A percentile compares a stretch with the other conserved stretches of the same genome.
Conservation (phyloP, 768 basidiomycete species). For the Lyophyllum semitale region DNA sequence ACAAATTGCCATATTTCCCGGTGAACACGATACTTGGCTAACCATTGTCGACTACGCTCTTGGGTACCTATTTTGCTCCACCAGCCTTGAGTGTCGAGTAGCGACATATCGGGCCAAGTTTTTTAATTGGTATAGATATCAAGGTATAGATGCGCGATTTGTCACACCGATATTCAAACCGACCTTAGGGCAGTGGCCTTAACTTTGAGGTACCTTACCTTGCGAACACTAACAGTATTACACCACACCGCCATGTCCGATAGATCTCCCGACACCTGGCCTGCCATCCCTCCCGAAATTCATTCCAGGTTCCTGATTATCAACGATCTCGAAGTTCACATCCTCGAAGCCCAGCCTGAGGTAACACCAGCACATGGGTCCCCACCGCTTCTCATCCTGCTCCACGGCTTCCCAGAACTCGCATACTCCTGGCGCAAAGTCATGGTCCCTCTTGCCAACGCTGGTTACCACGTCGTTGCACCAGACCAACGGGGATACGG, state of each 20-base stretch:
- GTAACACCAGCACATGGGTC: slow-evolving; percentile 15
- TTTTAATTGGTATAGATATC: too few species aligned
- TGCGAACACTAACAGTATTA: too few species aligned
- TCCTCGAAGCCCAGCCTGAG: slow-evolving; percentile 47
- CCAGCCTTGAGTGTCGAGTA: too few species aligned
- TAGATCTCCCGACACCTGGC: slow-evolving; percentile 4
- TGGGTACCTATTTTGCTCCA: too few species aligned
- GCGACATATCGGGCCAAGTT: too few species aligned
- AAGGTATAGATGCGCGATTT: too few species aligned
- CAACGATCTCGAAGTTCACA: slow-evolving; percentile 51
- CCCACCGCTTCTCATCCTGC: slow-evolving; percentile 52
- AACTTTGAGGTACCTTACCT: too few species aligned
- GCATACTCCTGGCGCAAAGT: slow-evolving; percentile 68
- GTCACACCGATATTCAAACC: too few species aligned
- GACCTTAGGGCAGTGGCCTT: too few species aligned
- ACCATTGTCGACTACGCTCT: too few species aligned
- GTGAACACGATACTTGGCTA: too few species aligned
- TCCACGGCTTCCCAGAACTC: slow-evolving; percentile 71
- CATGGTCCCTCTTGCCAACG: slow-evolving; percentile 46
- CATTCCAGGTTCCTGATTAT: slow-evolving; percentile 42
- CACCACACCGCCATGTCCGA: slow-evolving; percentile 1
- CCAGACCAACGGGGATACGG: slow-evolving; percentile 64
- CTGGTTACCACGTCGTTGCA: slow-evolving; percentile 63
- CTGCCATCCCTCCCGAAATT: slow-evolving; percentile 29
- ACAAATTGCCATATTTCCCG: too few species aligned